Percentiles rank a stretch among this genome's conserved stretches.
phyloP scores from a whole-genome alignment of 306 rosid species.

The Spatholobus suberectus region DNA sequence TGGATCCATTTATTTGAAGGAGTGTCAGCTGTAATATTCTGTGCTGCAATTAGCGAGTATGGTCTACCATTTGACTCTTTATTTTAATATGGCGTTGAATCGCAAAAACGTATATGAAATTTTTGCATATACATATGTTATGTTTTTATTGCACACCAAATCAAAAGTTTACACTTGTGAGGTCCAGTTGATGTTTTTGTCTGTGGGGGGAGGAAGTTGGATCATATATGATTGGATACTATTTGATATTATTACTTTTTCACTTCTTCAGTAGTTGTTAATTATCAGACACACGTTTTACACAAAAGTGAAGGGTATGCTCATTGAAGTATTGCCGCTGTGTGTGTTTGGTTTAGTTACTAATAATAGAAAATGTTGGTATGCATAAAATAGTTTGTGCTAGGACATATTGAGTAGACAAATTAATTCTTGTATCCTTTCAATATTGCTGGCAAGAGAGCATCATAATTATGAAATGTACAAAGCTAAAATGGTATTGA shows the following conservation, averaged over 20 bases:
- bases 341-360: slow-evolving; percentile 6
- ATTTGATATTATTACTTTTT: not conserved
- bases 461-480: slow-evolving; percentile 14
- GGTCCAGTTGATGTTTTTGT: not conserved
- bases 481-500: slow-evolving; percentile 35
- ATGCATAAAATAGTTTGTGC: not conserved
- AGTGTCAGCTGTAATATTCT: slow-evolving; percentile 97
- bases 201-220: not conserved
- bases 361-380: not conserved
- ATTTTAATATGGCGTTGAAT: not conserved
- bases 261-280: not conserved
- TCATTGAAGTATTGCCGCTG: not conserved
- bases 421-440: slow-evolving; percentile 7
- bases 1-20: slow-evolving; percentile 99
- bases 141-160: not conserved
- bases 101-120: not conserved
- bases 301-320: slow-evolving; percentile 1
- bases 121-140: slow-evolving; percentile 1
- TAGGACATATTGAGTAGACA: not conserved
- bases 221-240: not conserved
- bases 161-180: not conserved
- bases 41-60: slow-evolving; percentile 99
- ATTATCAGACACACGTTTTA: not conserved
- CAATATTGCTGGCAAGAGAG: slow-evolving; percentile 12
- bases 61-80: slow-evolving; percentile 34